Percentiles rank a stretch among this genome's conserved stretches.
phyloP scores from a whole-genome alignment of 176 grass and related monocot species.

The Rhynchospora breviuscula region DNA sequence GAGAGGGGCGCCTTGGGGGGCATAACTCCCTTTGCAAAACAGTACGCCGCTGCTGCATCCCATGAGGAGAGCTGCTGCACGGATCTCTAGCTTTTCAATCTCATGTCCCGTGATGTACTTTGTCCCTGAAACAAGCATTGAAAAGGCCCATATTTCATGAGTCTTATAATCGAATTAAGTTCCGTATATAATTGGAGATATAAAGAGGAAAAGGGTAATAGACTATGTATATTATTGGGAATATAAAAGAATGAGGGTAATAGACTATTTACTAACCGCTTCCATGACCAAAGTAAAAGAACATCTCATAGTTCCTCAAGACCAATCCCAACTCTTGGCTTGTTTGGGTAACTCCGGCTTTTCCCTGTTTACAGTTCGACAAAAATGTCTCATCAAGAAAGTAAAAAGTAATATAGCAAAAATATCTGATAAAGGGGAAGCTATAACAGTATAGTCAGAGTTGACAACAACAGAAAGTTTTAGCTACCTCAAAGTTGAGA shows the following conservation, averaged over 20 bases:
- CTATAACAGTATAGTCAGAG: neutral
- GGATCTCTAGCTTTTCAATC: conserved; percentile 63
- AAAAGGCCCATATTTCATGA: neutral
- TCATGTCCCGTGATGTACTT: conserved; percentile 72
- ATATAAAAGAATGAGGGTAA: too few species aligned
- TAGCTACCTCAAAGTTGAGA: neutral
- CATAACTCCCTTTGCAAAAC: conserved; percentile 55
- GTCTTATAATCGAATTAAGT: neutral
- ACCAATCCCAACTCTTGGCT: conserved; percentile 54
- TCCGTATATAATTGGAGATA: too few species aligned
- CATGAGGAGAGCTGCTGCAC: conserved; percentile 88
- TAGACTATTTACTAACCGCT: too few species aligned
- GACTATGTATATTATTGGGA: too few species aligned
- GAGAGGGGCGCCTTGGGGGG: conserved; percentile 58
- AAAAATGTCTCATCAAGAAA: neutral
- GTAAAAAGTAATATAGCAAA: neutral
- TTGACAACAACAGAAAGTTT: neutral
- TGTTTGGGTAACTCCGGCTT: conserved; percentile 38
- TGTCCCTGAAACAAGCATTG: conserved; percentile 41
- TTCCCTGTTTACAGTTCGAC: conserved; percentile 61
- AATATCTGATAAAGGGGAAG: neutral
- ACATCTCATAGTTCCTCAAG: conserved; percentile 71
- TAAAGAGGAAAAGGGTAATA: too few species aligned
- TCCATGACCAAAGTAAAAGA: conserved; percentile 46
- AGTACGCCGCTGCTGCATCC: conserved; percentile 82